These are phyloP conservation scores for Stromatinia cepivora DNA, from an alignment of 2,329 filamentous ascomycete genomes.

Conservation along the genomic window DNA sequence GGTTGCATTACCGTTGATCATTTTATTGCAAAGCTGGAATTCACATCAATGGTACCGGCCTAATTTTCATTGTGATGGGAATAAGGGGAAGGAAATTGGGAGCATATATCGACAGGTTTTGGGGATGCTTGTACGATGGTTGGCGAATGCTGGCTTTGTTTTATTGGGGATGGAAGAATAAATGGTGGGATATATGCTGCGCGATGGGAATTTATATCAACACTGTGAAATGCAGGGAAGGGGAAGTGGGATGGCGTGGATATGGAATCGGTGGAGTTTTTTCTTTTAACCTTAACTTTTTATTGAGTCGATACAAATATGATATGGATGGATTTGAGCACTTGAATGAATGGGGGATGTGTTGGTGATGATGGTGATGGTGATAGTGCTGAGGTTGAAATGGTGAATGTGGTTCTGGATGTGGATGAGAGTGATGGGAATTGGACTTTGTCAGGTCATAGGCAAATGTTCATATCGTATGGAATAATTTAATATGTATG, in stretches of 20 bases:
- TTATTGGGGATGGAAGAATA: conserved; percentile 5
- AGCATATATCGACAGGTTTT: conserved; percentile 14
- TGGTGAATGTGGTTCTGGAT: background rate
- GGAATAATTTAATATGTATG: background rate
- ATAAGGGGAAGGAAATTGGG: conserved; percentile 6
- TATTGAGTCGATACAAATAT: conserved; percentile 6
- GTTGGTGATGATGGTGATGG: conserved; percentile 3
- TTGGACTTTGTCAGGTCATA: conserved; percentile 13
- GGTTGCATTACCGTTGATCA: conserved; percentile 20
- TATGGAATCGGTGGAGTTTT: conserved; percentile 10
- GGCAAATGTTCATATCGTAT: conserved; percentile 10
- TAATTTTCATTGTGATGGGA: conserved; percentile 20
- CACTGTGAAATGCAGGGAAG: background rate
- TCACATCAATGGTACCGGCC: background rate
- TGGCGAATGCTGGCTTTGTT: conserved; percentile 17
- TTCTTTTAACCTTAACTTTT: background rate
- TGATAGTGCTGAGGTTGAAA: background rate
- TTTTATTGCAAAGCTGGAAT: conserved; percentile 9
- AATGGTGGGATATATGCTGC: conserved; percentile 16
- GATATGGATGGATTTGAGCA: conserved; percentile 14
- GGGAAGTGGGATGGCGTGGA: conserved; percentile 14
- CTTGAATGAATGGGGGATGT: background rate
- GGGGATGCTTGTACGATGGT: conserved; percentile 22
- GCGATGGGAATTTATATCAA: conserved; percentile 13
- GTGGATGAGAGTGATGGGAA: background rate